Evolutionary conservation across 2,329 filamentous ascomycete genomes (phyloP).

Genomic region (Neodidymelliopsis sp.): DNA sequence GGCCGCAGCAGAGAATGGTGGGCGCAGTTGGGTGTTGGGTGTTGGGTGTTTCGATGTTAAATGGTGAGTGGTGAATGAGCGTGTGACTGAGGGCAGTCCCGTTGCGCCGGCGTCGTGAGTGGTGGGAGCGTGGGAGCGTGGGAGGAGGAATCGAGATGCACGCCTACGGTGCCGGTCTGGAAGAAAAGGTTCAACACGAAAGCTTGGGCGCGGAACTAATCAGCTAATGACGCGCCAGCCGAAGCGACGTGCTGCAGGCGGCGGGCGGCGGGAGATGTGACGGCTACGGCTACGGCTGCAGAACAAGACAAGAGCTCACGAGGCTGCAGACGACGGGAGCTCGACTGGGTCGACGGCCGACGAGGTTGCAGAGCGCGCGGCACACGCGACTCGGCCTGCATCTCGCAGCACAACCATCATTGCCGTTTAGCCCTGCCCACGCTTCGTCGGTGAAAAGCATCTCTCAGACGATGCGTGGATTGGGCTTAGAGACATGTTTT

Average conservation of each 20-base stretch:
- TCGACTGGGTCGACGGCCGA: too few relatives aligned
- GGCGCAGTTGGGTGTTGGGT: not conserved
- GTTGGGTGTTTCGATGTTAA: not conserved
- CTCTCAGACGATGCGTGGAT: too few relatives aligned
- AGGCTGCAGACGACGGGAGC: not conserved
- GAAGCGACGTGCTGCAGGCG: constrained; percentile 18
- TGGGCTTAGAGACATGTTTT: too few relatives aligned
- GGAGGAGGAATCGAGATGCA: not conserved
- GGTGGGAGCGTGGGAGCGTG: constrained; percentile 12
- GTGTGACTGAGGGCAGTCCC: constrained; percentile 18
- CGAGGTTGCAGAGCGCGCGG: constrained; percentile 4
- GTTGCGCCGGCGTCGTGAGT: constrained; percentile 24
- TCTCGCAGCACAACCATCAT: constrained; percentile 8
- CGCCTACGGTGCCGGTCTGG: constrained; percentile 22
- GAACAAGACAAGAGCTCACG: not conserved
- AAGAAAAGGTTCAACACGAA: constrained; percentile 34
- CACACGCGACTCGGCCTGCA: constrained; percentile 2
- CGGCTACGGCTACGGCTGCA: constrained; percentile 2
- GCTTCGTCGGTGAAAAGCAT: too few relatives aligned
- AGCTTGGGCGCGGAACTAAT: constrained; percentile 37
- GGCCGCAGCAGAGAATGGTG: constrained; percentile 17
- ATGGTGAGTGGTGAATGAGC: constrained; percentile 20
- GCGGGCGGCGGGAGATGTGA: constrained; percentile 12
- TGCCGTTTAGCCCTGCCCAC: too few relatives aligned
- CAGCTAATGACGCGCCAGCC: constrained; percentile 27